Base-by-base conservation (phyloP, 2,329 filamentous ascomycete genomes). In the Fusarium verrucosum region DNA sequence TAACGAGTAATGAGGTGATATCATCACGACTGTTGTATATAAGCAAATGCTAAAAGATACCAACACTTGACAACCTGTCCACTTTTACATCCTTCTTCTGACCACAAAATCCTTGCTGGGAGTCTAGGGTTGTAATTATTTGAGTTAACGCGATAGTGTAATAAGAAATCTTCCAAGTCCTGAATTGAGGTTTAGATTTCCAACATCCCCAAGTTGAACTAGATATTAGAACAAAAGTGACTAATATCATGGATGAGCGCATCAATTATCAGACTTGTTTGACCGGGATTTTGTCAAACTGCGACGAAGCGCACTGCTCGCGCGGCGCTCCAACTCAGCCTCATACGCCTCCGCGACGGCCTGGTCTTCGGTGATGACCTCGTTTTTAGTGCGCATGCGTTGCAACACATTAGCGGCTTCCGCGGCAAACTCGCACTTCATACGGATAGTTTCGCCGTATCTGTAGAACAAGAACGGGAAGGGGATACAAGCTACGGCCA, bases 381-480 rank as follows among this genome's bases (percentile, higher is more conserved):
- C 68, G 20, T 75, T 66, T 63, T 75, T 72, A 51, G 71, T 59
- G 43, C 74, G 74, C 75, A 82, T 81, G 62, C 73, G 74, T 63
- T 77, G 74, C 76, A 90, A 81, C 58, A 90, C 85, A 11, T 80
- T 81, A 26, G 88, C 87, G 8, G 89, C 86, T 75, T 92, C 84
- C 10, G 86, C 83, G 7, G 90, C 87, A 71, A 85, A 93, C 78
- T 89, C 88, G 82, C 90, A 92, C 71, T 82, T 85, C 73, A 82
- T 79, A 20, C 90, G 83, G 68, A 94, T 89, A 10, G 49, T 46
- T 32, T 71, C 25, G 63, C 91, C 91, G 73, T 92, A 92, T 68
- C 84, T 87, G 79, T 91, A 91, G 76, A 94, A 92, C 16, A 94
- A 74, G 75, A 91, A 89, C 0, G 91, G 91, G 71, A 91, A 89